Base-by-base conservation (phyloP, 73 alveolate genomes). In the Paramecium caudatum region DNA sequence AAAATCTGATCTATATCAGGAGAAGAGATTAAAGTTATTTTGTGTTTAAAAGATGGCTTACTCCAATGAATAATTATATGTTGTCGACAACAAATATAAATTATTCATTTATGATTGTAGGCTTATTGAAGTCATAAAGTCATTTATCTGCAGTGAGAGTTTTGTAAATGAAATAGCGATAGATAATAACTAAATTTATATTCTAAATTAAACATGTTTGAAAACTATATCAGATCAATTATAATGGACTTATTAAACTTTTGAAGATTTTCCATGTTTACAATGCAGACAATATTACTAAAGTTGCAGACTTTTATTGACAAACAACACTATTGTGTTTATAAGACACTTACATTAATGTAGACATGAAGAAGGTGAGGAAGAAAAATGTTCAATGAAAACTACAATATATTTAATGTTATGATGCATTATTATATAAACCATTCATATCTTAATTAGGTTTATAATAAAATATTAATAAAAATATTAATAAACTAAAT, bases 291-390 rank as follows among this genome's bases (percentile, higher is more conserved):
- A 70, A 43, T 39, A 8, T 8, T 70, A 70, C 19, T 1, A 70
- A 6, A 39, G 68, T n/a, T 3, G 15, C 41, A 12, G 9, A 41
- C 41, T 74, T 23, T 16, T 9, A 4, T 5, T 39, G 0, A 37
- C n/a, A 12, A 16, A 37, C 4, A 16, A 36, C 19, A 12, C 16
- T 0, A 39, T 17, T 5, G 62, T 47, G n/a, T 74, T 74, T 19
- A 21, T 74, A 3, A 37, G 88, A 74, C 88, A 74, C 43, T 39
- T 74, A 13, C 88, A 74, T 45, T 5, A 74, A 41, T 74, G 88
- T 37, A 37, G 50, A 70, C 47, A 3, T 10, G 68, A 70, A 39
- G 12, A 33, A 6, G 65, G 87, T 19, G 68, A 37, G 5, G 46
- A 70, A n/a, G 68, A 70, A 9, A 37, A 70, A 70, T 70, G 47